Evolutionary conservation across 2,329 filamentous ascomycete genomes (phyloP).

Genomic region (Sporothrix schenckii): DNA sequence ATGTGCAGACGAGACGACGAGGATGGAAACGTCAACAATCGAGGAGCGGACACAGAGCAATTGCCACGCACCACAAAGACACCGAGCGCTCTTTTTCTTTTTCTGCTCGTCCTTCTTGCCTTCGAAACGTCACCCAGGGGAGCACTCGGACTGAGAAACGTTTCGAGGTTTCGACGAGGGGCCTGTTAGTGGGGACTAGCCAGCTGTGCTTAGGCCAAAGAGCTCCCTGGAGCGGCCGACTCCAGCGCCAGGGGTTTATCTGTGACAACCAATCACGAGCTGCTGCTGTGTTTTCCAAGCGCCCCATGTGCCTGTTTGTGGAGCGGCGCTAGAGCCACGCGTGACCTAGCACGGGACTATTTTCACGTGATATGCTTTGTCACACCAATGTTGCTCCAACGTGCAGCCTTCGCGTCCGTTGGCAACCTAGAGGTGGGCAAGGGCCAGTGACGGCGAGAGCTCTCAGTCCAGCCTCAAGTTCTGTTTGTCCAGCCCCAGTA

Average conservation of each 20-base stretch:
- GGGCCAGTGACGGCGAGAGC: constrained; percentile 18
- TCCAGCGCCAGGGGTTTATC: constrained; percentile 21
- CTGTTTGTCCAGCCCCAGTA: constrained; percentile 14
- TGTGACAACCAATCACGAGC: constrained; percentile 29
- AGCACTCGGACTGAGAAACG: constrained; percentile 24
- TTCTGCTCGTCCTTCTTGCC: not conserved
- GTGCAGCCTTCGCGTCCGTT: constrained; percentile 31
- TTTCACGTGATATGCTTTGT: not conserved
- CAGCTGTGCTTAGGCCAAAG: not conserved
- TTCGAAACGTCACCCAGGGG: constrained; percentile 28
- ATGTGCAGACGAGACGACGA: constrained; percentile 14
- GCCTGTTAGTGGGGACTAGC: constrained; percentile 9
- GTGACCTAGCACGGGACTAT: not conserved
- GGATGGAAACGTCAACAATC: constrained; percentile 5
- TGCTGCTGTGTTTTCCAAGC: not conserved
- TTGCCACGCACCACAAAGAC: not conserved
- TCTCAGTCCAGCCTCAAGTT: constrained; percentile 23
- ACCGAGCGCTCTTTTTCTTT: constrained; percentile 10
- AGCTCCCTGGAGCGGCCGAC: constrained; percentile 25
- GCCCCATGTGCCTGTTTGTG: not conserved
- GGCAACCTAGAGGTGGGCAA: constrained; percentile 31
- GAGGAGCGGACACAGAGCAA: constrained; percentile 11
- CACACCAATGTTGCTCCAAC: not conserved
- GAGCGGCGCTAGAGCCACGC: not conserved
- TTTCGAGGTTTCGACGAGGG: constrained; percentile 30